phyloP scores from a whole-genome alignment of 805 yeast genomes.

The Isabelozyma pseudorhagii region DNA sequence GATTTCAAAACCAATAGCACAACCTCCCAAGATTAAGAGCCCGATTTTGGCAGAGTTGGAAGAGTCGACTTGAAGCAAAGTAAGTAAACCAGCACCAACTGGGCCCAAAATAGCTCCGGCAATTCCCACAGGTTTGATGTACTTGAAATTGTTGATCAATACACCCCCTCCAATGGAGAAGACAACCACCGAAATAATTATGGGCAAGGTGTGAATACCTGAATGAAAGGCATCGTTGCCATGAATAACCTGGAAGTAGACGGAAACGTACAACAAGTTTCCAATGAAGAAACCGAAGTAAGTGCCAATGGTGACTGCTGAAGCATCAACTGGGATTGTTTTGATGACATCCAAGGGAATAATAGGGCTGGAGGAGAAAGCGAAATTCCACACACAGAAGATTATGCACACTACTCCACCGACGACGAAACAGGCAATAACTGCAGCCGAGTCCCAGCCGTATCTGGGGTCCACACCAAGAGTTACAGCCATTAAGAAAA shows the following conservation, averaged over 20 bases:
- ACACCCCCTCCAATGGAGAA: slow-evolving; percentile 27
- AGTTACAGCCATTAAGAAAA: slow-evolving; percentile 41
- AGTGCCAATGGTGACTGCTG: slow-evolving; percentile 26
- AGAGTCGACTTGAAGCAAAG: slow-evolving; percentile 26
- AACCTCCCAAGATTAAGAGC: slow-evolving; percentile 32
- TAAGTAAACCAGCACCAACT: slow-evolving; percentile 31
- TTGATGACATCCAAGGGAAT: slow-evolving; percentile 35
- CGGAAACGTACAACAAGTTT: slow-evolving; percentile 5
- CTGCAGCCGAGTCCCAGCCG: slow-evolving; percentile 48
- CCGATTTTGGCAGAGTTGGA: slow-evolving; percentile 27
- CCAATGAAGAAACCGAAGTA: slow-evolving; percentile 35
- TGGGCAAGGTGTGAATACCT: slow-evolving; percentile 37
- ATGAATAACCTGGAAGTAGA: slow-evolving; percentile 42
- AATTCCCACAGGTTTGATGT: slow-evolving; percentile 30
- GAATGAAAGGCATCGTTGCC: slow-evolving; percentile 31
- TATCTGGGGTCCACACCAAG: slow-evolving; percentile 42
- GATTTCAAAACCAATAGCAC: slow-evolving; percentile 29
- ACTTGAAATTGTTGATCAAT: slow-evolving; percentile 25
- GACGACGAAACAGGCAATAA: slow-evolving; percentile 41
- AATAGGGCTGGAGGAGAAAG: slow-evolving; percentile 34
- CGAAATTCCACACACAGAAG: slow-evolving; percentile 33
- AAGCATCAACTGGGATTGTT: slow-evolving; percentile 24
- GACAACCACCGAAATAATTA: slow-evolving; percentile 26
- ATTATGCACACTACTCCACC: slow-evolving; percentile 29
- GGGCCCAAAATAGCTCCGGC: slow-evolving; percentile 24